Evolutionary conservation across 345 rosid species (phyloP), one percentile per base, ranked within the genome.

Genomic region (Durio zibethinus): DNA sequence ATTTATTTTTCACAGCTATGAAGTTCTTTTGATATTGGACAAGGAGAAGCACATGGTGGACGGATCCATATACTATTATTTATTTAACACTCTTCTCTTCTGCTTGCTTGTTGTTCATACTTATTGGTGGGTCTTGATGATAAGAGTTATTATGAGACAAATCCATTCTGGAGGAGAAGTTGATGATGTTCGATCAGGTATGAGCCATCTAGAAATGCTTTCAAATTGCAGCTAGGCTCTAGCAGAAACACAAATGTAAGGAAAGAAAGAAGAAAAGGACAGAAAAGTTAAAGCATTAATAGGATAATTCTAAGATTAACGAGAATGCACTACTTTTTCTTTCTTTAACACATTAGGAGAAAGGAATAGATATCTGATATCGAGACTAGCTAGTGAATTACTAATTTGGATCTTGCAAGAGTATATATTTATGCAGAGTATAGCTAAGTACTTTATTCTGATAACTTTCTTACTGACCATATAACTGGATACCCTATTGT

Each of bases 41-140:
- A 82, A 60, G 78, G 90, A 86, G 77, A 88, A 79, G 79, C 88
- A 84, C 72, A 73, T 33, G 29, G 72, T 82, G 9, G 85, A 85
- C 36, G 97, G 91, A 81, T 78, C 88, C 52, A 3, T 88, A 8
- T 87, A 77, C 76, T 94, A 93, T 79, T 93, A 91, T 83, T 53
- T 89, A 76, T 94, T 93, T 78, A 94, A 94, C 77, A 88, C 92
- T 77, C 97, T 91, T 48, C 89, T 94, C 8, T 85, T 86, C 82
- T 86, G 87, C 85, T 80, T 94, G 79, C 88, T 89, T 76, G 86
- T 89, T 77, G 80, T 91, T 27, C 85, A 94, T 72, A 72, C 88
- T 38, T 91, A 94, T 87, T 94, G 97, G 97, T 91, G 95, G 92
- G 80, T 72, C 69, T 80, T 93, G 86, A 85, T 91, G 84, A 56